phyloP scores from a whole-genome alignment of 2,329 filamentous ascomycete genomes.

The Graphium sp. region DNA sequence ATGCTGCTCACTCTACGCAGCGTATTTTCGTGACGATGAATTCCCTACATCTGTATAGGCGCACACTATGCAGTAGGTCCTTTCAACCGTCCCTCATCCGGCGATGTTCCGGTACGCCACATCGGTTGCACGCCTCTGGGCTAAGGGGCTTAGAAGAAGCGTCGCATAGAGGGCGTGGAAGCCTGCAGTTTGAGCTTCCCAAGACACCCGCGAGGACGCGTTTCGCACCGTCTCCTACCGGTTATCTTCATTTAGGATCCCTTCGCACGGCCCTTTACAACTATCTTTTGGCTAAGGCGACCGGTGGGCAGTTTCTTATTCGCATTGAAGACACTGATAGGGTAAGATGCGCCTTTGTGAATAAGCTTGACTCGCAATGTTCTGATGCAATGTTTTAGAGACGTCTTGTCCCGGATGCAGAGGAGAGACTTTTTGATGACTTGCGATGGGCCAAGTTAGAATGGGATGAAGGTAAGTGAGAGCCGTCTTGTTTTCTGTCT shows the following conservation, averaged over 20 bases:
- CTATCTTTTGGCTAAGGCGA: conserved; percentile 75
- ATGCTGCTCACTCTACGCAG: no score
- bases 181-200: conserved; percentile 22
- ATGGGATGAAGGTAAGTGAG: conserved; percentile 72
- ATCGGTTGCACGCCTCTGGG: no score
- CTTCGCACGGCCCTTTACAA: conserved; percentile 91
- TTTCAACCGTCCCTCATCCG: no score
- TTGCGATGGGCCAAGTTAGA: conserved; percentile 74
- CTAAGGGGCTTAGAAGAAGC: no score
- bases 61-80: no score
- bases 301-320: conserved; percentile 77
- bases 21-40: no score
- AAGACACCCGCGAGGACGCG: conserved; percentile 39
- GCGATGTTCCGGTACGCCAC: no score
- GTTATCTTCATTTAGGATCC: conserved; percentile 82
- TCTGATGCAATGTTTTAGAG: conserved; percentile 30
- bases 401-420: conserved; percentile 65
- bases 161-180: no score
- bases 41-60: no score
- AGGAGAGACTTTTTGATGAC: conserved; percentile 61
- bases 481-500: conserved; percentile 1
- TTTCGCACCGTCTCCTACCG: conserved; percentile 91
- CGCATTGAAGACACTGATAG: conserved; percentile 93
- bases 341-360: conserved; percentile 26
- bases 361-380: not conserved